These are phyloP conservation scores for Cordyceps farinosa DNA, from an alignment of 2,329 filamentous ascomycete genomes.

Conservation along the genomic window DNA sequence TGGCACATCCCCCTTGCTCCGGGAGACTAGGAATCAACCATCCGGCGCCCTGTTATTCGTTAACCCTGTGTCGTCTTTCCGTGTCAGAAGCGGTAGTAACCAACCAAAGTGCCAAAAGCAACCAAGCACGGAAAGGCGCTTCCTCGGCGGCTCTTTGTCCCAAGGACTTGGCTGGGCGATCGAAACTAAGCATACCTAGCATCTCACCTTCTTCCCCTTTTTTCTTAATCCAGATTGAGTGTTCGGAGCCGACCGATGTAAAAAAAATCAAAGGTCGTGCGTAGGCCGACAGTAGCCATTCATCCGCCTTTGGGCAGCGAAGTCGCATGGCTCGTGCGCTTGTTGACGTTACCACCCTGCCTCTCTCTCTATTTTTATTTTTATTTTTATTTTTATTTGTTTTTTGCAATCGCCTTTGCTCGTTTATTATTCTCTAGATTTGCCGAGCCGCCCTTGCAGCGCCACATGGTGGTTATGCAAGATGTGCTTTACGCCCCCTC, in stretches of 20 bases:
- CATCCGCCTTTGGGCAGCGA: too few relatives aligned
- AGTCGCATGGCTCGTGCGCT: neutral
- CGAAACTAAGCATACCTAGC: neutral
- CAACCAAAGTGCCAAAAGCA: neutral
- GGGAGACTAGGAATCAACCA: neutral
- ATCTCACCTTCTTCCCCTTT: neutral
- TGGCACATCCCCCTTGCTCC: neutral
- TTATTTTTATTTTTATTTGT: neutral
- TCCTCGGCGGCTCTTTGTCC: conserved; percentile 4
- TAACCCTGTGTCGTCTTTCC: neutral
- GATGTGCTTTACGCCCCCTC: neutral
- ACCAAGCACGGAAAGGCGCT: neutral
- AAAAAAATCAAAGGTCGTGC: neutral
- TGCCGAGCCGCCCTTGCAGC: neutral
- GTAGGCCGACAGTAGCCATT: neutral
- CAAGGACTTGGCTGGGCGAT: neutral
- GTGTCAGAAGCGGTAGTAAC: neutral
- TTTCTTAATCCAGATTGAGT: neutral
- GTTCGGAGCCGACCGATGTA: neutral
- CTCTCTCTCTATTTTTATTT: too few relatives aligned
- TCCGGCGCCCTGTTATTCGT: neutral
- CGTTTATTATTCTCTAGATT: neutral
- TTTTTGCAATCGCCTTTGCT: too few relatives aligned
- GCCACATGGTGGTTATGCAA: neutral
- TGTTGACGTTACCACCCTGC: neutral